Base-by-base conservation (phyloP, 345 rosid species). In the Litchi chinensis region DNA sequence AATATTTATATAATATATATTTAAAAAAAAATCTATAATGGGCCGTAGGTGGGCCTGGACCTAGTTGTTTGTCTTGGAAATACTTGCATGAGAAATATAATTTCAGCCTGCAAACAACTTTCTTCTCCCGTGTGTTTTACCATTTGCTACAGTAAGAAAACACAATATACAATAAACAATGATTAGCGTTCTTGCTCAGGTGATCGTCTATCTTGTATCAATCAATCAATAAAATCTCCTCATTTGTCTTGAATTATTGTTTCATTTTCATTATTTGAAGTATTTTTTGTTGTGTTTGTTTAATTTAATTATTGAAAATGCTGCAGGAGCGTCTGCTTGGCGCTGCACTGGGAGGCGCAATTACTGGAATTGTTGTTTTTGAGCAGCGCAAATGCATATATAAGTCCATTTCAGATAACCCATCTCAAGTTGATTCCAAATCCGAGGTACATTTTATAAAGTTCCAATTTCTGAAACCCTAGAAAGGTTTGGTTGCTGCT, bases 301-400 rank as follows among this genome's bases (percentile, higher is more conserved):
- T 12, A 3, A 6, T 63, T 50, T 12, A 3, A 6, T 41, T 56
- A 3, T n/a, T n/a, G 63, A 54, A 32, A 16, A 44, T 41, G 41
- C 37, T 3, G 37, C 6, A 91, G 95, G 95, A 91, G 84, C 97
- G 98, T 70, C 82, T 96, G 73, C 97, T 94, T 60, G 99, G 99
- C 19, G 88, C 86, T 40, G 83, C 91, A 28, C 78, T 94, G 57
- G 97, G 99, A 24, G 80, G 84, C 78, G 89, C 87, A 11, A 81
- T 91, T 73, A 78, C 92, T 0, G 93, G 93, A 21, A 56, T 87
- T 81, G 1, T 92, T 19, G 88, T 93, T 24, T 81, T 90, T 6
- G 93, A 93, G 89, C 95, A 93, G 76, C 93, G 98, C 19, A 91
- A 83, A 79, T 78, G 82, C 78, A 92, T 94, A 79, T 88, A 88